Evolutionary conservation across 352 stramenopile species (phyloP).

Genomic region (Globisporangium apiculatum): DNA sequence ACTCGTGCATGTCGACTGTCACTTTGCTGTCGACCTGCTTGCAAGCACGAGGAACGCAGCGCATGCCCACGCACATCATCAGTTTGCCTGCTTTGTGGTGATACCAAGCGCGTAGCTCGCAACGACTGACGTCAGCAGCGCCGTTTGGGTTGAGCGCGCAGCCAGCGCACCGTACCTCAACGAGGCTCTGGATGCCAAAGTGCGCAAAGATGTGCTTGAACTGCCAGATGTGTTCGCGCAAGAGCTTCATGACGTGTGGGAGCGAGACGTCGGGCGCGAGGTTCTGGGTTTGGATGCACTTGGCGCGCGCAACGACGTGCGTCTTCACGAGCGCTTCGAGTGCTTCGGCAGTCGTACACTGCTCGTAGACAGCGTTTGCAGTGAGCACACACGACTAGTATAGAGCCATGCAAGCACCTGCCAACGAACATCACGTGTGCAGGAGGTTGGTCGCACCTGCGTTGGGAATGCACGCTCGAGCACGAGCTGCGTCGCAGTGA

Average conservation of each 20-base stretch:
- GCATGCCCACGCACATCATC: background rate
- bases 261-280: conserved; percentile 65
- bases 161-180: conserved; percentile 20
- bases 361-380: background rate
- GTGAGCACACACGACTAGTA: too few relatives aligned
- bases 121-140: too few relatives aligned
- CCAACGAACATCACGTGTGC: too few relatives aligned
- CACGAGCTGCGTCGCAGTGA: conserved; percentile 39
- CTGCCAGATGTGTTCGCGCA: conserved; percentile 60
- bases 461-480: conserved; percentile 24
- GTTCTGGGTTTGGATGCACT: conserved; percentile 49
- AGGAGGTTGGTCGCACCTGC: conserved; percentile 14
- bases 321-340: conserved; percentile 40
- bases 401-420: background rate
- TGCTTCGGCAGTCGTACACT: conserved; percentile 15
- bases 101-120: too few relatives aligned
- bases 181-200: conserved; percentile 55
- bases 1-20: conserved; percentile 51
- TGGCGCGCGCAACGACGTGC: conserved; percentile 42
- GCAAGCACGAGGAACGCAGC: too few relatives aligned
- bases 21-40: conserved; percentile 40
- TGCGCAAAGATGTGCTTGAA: conserved; percentile 77
- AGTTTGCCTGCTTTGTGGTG: too few relatives aligned
- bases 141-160: too few relatives aligned
- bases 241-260: conserved; percentile 57